Conservation (phyloP, 352 stramenopile species). For the Phytophthora pinifolia region DNA sequence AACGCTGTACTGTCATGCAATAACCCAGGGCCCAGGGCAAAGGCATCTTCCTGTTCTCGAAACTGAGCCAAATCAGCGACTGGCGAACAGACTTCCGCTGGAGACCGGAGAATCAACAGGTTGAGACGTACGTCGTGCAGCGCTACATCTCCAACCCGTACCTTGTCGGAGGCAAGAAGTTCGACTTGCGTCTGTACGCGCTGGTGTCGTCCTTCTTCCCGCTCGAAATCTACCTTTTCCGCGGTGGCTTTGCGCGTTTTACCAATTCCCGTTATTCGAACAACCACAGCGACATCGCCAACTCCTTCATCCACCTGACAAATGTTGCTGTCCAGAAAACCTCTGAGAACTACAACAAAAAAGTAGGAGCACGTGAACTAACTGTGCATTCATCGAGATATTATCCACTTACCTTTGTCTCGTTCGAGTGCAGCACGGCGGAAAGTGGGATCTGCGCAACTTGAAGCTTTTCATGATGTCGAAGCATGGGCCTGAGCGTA, state of each 20-base stretch:
- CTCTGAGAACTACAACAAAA: slow-evolving; percentile 92
- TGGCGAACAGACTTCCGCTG: slow-evolving; percentile 91
- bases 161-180: slow-evolving; percentile 94
- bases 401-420: neutral
- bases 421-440: slow-evolving; percentile 56
- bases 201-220: slow-evolving; percentile 93
- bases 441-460: slow-evolving; percentile 92
- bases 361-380: slow-evolving; percentile 18
- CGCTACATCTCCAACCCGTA: slow-evolving; percentile 94
- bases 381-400: neutral
- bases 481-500: slow-evolving; percentile 72
- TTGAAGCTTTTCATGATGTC: slow-evolving; percentile 93
- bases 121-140: slow-evolving; percentile 94
- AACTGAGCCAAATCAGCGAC: slow-evolving; percentile 92
- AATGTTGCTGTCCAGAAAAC: slow-evolving; percentile 96
- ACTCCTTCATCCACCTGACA: slow-evolving; percentile 93
- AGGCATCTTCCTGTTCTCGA: slow-evolving; percentile 95
- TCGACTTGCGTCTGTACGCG: slow-evolving; percentile 91
- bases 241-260: slow-evolving; percentile 91
- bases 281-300: slow-evolving; percentile 87
- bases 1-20: neutral
- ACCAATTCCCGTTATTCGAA: slow-evolving; percentile 91
- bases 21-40: slow-evolving; percentile 73
- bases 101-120: slow-evolving; percentile 74
- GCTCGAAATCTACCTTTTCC: slow-evolving; percentile 92